These are phyloP conservation scores for Pneumocystis jirovecii DNA, from an alignment of 1,139 yeast species.

Conservation along the genomic window DNA sequence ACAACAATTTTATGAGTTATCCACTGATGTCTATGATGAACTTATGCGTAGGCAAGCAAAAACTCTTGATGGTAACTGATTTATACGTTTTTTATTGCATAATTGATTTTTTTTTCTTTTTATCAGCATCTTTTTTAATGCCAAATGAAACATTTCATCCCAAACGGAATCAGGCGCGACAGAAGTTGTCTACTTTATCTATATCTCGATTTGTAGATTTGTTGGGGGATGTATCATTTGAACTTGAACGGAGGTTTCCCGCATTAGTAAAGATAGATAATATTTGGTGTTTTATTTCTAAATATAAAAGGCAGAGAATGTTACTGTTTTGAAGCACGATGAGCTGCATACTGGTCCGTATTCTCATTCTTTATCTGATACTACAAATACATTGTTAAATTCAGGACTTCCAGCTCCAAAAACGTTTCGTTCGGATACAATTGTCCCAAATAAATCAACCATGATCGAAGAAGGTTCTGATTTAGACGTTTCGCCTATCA, in stretches of 20 bases:
- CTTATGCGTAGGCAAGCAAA: conserved; percentile 44
- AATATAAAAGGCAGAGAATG: background rate
- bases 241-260: conserved; percentile 64
- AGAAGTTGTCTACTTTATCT: conserved; percentile 75
- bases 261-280: conserved; percentile 20
- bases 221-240: conserved; percentile 76
- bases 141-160: conserved; percentile 67
- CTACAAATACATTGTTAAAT: background rate
- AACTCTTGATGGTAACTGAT: conserved; percentile 4
- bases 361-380: background rate
- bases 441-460: conserved; percentile 63
- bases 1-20: conserved; percentile 77
- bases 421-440: conserved; percentile 41
- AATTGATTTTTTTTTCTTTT: background rate
- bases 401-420: conserved; percentile 8
- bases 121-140: conserved; percentile 37
- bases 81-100: background rate
- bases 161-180: conserved; percentile 89
- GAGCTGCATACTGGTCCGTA: background rate
- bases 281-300: background rate
- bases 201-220: conserved; percentile 73
- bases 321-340: background rate
- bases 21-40: conserved; percentile 90
- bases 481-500: conserved; percentile 8
- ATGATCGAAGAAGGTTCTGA: conserved; percentile 76